These are phyloP conservation scores for Pisolithus sp. DNA, from an alignment of 768 basidiomycete genomes.

Conservation along the genomic window DNA sequence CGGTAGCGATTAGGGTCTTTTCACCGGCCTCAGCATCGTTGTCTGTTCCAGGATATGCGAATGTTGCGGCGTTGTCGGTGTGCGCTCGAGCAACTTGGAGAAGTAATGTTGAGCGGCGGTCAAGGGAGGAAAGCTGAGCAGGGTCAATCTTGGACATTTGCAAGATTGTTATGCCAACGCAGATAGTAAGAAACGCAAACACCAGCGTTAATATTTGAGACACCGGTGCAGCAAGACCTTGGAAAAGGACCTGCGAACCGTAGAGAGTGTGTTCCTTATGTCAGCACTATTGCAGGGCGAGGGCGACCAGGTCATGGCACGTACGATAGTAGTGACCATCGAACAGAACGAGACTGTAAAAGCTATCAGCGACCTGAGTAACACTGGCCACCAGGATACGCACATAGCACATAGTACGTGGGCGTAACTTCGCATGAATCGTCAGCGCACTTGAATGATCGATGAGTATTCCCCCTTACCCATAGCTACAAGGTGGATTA, in stretches of 20 bases:
- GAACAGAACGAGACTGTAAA: conserved; percentile 74
- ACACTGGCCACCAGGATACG: conserved; percentile 21
- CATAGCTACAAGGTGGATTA: conserved; percentile 44
- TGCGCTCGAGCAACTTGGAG: conserved; percentile 76
- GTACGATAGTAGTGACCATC: conserved; percentile 74
- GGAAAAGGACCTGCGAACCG: conserved; percentile 64
- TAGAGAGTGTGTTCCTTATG: not conserved
- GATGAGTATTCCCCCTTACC: conserved; percentile 35
- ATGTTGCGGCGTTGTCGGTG: conserved; percentile 45
- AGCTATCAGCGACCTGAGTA: not conserved
- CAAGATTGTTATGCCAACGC: conserved; percentile 87
- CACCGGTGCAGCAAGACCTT: conserved; percentile 76
- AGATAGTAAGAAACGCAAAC: conserved; percentile 88
- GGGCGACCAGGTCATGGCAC: conserved; percentile 22
- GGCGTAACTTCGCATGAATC: conserved; percentile 57
- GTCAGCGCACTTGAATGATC: conserved; percentile 8
- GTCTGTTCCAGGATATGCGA: conserved; percentile 8
- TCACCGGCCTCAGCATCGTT: conserved; percentile 51
- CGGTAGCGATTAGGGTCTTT: conserved; percentile 48
- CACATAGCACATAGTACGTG: conserved; percentile 82
- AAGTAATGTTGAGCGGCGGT: conserved; percentile 84
- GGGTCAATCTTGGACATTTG: conserved; percentile 97
- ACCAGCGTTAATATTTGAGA: conserved; percentile 84
- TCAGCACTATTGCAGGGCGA: not conserved
- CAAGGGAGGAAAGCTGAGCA: conserved; percentile 66